These are phyloP conservation scores for Nicotiana undulata DNA, from an alignment of 257 asterid species.

Conservation along the genomic window DNA sequence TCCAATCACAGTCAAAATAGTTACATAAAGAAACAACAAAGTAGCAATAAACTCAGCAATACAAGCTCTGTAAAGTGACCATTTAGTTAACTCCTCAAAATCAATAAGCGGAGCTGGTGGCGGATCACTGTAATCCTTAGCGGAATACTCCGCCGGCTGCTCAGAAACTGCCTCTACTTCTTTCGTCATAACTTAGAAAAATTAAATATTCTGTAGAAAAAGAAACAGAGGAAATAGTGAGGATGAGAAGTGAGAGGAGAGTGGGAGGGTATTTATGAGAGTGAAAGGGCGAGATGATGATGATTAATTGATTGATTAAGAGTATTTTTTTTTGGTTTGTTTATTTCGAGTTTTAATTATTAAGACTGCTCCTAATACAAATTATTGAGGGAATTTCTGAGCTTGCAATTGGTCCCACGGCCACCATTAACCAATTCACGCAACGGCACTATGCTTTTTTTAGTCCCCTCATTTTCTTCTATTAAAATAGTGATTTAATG, in stretches of 20 bases:
- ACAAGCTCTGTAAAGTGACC: conserved; percentile 69
- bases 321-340: background rate
- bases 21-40: conserved; percentile 57
- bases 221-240: background rate
- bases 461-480: background rate
- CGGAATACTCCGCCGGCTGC: conserved; percentile 33
- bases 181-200: conserved; percentile 30
- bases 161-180: conserved; percentile 42
- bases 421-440: background rate
- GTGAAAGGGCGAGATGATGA: background rate
- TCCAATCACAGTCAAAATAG: conserved; percentile 61
- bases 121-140: conserved; percentile 77
- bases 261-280: conserved; percentile 3
- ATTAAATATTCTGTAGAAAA: background rate
- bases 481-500: background rate
- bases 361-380: background rate
- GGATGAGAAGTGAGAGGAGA: background rate
- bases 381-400: conserved; percentile 5
- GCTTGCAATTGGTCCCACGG: conserved; percentile 16
- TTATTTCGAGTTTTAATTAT: background rate
- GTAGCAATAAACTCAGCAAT: conserved; percentile 82
- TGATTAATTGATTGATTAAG: conserved; percentile 25
- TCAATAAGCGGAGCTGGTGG: conserved; percentile 64
- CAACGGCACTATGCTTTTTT: background rate
- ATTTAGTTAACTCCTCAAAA: conserved; percentile 44